Evolutionary conservation across 768 basidiomycete genomes (phyloP), one percentile per base, ranked within the genome.

Genomic region (Pulveroboletus frians): DNA sequence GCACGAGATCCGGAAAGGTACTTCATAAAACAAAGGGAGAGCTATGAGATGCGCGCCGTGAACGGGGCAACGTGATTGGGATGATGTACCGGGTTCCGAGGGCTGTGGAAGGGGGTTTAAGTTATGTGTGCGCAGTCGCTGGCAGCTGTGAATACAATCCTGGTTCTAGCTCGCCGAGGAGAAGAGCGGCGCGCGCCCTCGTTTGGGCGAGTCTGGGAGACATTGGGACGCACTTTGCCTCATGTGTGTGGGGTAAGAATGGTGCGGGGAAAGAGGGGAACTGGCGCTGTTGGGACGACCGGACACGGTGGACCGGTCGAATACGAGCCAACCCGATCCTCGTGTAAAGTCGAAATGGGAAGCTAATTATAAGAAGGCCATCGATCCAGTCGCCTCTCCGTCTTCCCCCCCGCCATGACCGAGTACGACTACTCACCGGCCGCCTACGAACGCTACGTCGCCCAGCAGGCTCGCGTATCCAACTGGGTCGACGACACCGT

Each of bases 341-440:
- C 47, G 39, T 46, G 45, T n/a, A 3, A 8, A 3, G 26, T 38
- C 45, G 32, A 46, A 31, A 31, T 32, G 14, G 42, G 30, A 20
- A 31, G 15, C 15, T 43, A 27, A 20, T 46, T 41, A 41, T 46
- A 18, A 30, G 41, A 43, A 43, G 41, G 8, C 39, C 20, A 43
- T 43, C 42, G 42, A 43, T 43, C 29, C 39, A 46, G 40, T 47
- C 36, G 36, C 36, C 47, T 40, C 30, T 43, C 62, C 48, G 48
- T 45, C 27, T 35, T 41, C 23, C 38, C 39, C 47, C 52, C 21
- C 17, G 46, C 34, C 53, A 81, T 81, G 79, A 80, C 79, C 26
- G 79, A 81, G 62, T 81, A 81, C 74, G 79, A 80, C 67, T 80
- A 70, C 63, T 80, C 78, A 46, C 78, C 77, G 17, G 78, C 76